Percentiles rank a stretch among this genome's conserved stretches.
These are phyloP conservation scores for Hyaloperonospora brassicae DNA, from an alignment of 352 stramenopile species.

Conservation along the genomic window DNA sequence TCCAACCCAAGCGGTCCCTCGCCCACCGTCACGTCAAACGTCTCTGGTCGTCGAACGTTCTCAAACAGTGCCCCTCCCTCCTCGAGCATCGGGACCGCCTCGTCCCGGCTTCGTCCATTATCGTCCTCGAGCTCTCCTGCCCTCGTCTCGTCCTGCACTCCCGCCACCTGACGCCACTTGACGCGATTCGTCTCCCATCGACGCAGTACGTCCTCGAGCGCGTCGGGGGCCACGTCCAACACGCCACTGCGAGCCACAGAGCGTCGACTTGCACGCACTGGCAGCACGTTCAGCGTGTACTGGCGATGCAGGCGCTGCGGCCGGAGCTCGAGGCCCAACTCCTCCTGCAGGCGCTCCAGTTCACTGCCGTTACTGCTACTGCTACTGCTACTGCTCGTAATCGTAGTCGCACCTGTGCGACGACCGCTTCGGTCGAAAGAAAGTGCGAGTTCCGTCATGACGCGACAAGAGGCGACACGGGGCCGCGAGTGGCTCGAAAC, in stretches of 20 bases:
- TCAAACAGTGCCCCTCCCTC: conserved; percentile 19
- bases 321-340: conserved; percentile 58
- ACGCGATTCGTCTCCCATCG: conserved; percentile 55
- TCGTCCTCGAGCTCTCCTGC: conserved; percentile 4
- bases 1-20: conserved; percentile 67
- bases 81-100: conserved; percentile 8
- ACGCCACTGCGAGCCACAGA: conserved; percentile 15
- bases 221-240: conserved; percentile 29
- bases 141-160: too few species aligned
- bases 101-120: conserved; percentile 2
- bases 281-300: conserved; percentile 71
- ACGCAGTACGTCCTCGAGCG: conserved; percentile 37
- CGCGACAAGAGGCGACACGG: conserved; percentile 7
- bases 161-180: conserved; percentile 36
- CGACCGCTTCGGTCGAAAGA: conserved; percentile 4
- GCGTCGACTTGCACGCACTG: conserved; percentile 20
- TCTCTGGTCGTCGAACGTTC: conserved; percentile 29
- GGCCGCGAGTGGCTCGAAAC: too few species aligned
- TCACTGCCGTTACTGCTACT: conserved; percentile 26
- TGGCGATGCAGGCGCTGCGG: conserved; percentile 62
- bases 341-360: conserved; percentile 47
- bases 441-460: conserved; percentile 21
- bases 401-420: conserved; percentile 5
- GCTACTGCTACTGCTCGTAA: not conserved
- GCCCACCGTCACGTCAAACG: conserved; percentile 65